Evolutionary conservation across 768 basidiomycete species (phyloP).

Genomic region (Leucosporidium scottii): DNA sequence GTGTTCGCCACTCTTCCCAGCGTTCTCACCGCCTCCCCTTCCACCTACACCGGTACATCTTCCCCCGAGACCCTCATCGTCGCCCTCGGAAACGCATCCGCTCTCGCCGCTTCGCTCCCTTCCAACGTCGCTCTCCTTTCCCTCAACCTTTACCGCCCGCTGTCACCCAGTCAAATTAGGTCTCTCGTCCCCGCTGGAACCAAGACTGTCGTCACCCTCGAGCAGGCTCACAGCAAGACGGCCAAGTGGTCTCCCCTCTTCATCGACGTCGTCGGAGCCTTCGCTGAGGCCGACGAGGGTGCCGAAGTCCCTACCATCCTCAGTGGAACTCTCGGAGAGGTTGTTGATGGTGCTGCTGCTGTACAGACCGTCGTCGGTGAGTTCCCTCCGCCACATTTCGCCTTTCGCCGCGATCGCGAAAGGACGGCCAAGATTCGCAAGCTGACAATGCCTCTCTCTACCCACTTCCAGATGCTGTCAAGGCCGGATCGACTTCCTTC

Average conservation of each 20-base stretch:
- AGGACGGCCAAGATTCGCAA: neutral
- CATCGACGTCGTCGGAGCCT: conserved; percentile 65
- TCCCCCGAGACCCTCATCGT: conserved; percentile 64
- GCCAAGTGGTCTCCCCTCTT: conserved; percentile 82
- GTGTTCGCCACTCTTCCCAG: conserved; percentile 44
- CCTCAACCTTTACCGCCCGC: conserved; percentile 62
- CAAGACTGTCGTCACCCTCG: conserved; percentile 67
- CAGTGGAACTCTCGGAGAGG: conserved; percentile 57
- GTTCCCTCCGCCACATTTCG: conserved; percentile 38
- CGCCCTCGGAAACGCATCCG: conserved; percentile 52
- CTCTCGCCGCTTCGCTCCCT: conserved; percentile 51
- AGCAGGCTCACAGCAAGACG: conserved; percentile 68
- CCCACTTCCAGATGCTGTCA: conserved; percentile 18
- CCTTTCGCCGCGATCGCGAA: conserved; percentile 33
- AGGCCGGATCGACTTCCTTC: conserved; percentile 38
- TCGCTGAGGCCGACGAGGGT: conserved; percentile 53
- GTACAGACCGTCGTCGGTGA: conserved; percentile 46
- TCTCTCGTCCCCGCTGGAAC: conserved; percentile 57
- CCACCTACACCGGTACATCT: conserved; percentile 50
- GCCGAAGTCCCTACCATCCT: conserved; percentile 50
- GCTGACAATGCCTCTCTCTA: conserved; percentile 12
- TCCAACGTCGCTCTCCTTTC: conserved; percentile 37
- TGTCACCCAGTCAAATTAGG: conserved; percentile 55
- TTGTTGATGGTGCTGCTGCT: conserved; percentile 39
- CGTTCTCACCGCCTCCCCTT: conserved; percentile 47